These are phyloP conservation scores for Penstemon davidsonii DNA, from an alignment of 257 asterid species.

Conservation along the genomic window DNA sequence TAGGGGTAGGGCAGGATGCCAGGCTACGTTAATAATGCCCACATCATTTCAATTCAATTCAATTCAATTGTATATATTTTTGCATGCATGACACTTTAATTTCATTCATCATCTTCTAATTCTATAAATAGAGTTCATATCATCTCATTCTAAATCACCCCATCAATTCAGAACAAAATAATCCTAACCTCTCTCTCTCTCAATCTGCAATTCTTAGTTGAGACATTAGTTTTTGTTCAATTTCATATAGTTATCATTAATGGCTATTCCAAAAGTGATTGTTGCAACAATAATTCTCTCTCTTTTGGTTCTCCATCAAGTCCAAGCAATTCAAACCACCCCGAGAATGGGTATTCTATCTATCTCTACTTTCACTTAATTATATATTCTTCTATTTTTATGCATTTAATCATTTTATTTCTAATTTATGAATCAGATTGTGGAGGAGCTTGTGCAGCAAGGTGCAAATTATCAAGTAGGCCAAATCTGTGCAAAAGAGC, in stretches of 20 bases:
- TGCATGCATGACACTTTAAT: slow-evolving; percentile 50
- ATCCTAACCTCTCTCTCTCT: not conserved
- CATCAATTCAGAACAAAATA: not conserved
- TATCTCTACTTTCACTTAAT: not conserved
- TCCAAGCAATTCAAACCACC: slow-evolving; percentile 46
- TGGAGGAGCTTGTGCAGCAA: slow-evolving; percentile 48
- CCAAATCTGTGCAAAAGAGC: slow-evolving; percentile 65
- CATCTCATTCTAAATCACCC: slow-evolving; percentile 19
- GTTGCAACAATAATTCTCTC: slow-evolving; percentile 41
- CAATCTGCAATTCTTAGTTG: not conserved
- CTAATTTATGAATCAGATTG: slow-evolving; percentile 39
- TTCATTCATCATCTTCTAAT: not conserved
- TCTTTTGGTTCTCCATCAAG: slow-evolving; percentile 46
- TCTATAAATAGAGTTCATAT: slow-evolving; percentile 36
- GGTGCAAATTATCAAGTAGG: slow-evolving; percentile 58
- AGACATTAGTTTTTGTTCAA: not conserved
- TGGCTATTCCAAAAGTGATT: slow-evolving; percentile 52
- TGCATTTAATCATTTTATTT: not conserved
- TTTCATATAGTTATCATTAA: slow-evolving; percentile 13
- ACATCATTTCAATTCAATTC: not conserved
- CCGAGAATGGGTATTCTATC: slow-evolving; percentile 37
- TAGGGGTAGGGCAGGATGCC: slow-evolving; percentile 43
- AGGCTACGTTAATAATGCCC: slow-evolving; percentile 27
- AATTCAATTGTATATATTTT: slow-evolving; percentile 16
- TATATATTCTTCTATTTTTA: not conserved